These are phyloP conservation scores for Backusella liffmaniae DNA, from an alignment of 192 early-diverging fungal genomes.

Conservation along the genomic window DNA sequence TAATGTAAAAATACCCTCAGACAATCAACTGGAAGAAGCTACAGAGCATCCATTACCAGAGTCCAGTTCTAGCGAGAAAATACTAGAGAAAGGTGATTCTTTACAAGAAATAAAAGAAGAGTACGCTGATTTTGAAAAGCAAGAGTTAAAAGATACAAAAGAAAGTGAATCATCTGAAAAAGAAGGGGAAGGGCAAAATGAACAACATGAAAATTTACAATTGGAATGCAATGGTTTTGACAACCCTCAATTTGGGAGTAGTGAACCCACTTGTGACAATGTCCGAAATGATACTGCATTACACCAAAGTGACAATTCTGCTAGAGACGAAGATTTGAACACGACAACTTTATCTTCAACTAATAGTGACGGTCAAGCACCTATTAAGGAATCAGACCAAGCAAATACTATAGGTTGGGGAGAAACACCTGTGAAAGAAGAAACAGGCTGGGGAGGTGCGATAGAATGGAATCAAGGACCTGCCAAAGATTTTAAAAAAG, in stretches of 20 bases:
- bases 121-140: not conserved
- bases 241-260: not conserved
- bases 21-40: not conserved
- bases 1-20: not conserved
- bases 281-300: not conserved
- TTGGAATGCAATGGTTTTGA: not conserved
- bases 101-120: not conserved
- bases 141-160: not conserved
- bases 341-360: not conserved
- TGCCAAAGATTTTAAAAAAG: not conserved
- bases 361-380: not conserved
- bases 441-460: not conserved
- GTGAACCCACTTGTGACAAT: not conserved
- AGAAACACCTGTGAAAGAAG: not conserved
- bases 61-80: not conserved
- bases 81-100: not conserved
- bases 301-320: not conserved
- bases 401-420: not conserved
- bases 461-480: not conserved
- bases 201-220: not conserved
- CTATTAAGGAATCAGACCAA: not conserved
- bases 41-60: not conserved
- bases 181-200: not conserved
- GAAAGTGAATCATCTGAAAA: not conserved
- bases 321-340: not conserved